Conservation (phyloP, 2,329 filamentous ascomycete genomes). For the Diaporthe longicolla region DNA sequence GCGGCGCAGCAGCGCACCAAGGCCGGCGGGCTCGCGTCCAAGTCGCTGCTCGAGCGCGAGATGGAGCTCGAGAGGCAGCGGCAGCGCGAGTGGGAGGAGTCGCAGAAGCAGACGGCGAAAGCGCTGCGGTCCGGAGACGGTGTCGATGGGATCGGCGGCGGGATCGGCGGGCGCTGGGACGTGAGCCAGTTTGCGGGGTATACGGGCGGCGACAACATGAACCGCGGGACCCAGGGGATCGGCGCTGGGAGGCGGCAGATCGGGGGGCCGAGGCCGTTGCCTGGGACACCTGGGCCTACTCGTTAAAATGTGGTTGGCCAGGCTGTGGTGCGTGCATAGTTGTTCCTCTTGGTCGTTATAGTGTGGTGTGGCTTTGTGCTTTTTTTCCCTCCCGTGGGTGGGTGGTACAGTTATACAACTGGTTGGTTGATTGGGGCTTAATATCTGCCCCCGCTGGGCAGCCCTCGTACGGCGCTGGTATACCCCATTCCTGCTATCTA, state of each 20-base stretch:
- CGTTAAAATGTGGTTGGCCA: neutral
- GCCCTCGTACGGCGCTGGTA: constrained; percentile 27
- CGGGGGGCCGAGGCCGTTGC: constrained; percentile 80
- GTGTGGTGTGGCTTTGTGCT: too few relatives aligned
- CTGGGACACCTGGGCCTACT: constrained; percentile 51
- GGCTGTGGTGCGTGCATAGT: neutral
- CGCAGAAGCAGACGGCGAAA: constrained; percentile 75
- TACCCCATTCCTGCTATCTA: constrained; percentile 34
- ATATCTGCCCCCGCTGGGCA: too few relatives aligned
- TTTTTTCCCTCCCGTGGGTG: neutral
- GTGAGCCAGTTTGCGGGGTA: constrained; percentile 82
- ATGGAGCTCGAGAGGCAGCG: constrained; percentile 85
- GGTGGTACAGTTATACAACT: neutral
- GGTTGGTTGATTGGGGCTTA: constrained; percentile 1
- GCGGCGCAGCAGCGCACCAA: constrained; percentile 73
- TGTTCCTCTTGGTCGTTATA: neutral
- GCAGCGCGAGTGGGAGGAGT: constrained; percentile 84
- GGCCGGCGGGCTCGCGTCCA: constrained; percentile 74
- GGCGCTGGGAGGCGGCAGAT: constrained; percentile 82
- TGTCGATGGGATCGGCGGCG: constrained; percentile 76
- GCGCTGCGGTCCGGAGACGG: constrained; percentile 64
- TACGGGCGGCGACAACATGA: constrained; percentile 82
- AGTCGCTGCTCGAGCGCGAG: constrained; percentile 82
- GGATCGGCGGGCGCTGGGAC: constrained; percentile 79
- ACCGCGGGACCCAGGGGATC: constrained; percentile 74